These are phyloP conservation scores for Ascochyta rabiei DNA, from an alignment of 2,329 filamentous ascomycete genomes.

Conservation along the genomic window DNA sequence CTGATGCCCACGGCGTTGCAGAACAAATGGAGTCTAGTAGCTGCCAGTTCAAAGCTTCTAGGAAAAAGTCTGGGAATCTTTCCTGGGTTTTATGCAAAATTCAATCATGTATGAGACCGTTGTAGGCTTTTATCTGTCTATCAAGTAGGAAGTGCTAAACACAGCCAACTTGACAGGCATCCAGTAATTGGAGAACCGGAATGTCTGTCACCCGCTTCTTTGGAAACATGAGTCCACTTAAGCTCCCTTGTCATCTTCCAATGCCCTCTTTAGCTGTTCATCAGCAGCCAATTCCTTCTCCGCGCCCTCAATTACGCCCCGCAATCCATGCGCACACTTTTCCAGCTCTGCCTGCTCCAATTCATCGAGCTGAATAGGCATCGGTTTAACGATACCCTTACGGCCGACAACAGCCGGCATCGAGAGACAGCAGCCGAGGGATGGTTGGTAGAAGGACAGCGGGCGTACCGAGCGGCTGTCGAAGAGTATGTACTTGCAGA, in stretches of 20 bases:
- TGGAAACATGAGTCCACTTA: not conserved
- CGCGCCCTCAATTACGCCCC: conserved; percentile 46
- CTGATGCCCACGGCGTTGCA: too few species aligned
- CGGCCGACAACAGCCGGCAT: conserved; percentile 58
- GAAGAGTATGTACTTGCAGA: conserved; percentile 59
- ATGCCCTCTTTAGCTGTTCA: conserved; percentile 31
- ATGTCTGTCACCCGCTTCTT: too few species aligned
- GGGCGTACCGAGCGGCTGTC: conserved; percentile 56
- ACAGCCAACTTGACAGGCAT: too few species aligned
- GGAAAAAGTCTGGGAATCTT: too few species aligned
- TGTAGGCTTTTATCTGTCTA: too few species aligned
- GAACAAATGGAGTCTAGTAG: too few species aligned
- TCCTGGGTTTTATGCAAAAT: too few species aligned
- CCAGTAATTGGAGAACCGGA: too few species aligned
- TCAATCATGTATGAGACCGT: too few species aligned
- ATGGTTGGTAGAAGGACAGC: conserved; percentile 57
- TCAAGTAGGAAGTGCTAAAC: too few species aligned
- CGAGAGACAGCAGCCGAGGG: conserved; percentile 57
- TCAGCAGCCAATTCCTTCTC: conserved; percentile 44
- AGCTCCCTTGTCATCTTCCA: conserved; percentile 28
- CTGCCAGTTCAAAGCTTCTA: too few species aligned
- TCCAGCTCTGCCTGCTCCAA: conserved; percentile 42
- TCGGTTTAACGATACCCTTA: conserved; percentile 52
- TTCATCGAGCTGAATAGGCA: conserved; percentile 45
- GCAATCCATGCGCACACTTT: conserved; percentile 45